A percentile compares a stretch with the other conserved stretches of the same genome.
These are phyloP conservation scores for Bipolaris victoriae DNA, from an alignment of 2,329 filamentous ascomycete species.

Conservation along the genomic window DNA sequence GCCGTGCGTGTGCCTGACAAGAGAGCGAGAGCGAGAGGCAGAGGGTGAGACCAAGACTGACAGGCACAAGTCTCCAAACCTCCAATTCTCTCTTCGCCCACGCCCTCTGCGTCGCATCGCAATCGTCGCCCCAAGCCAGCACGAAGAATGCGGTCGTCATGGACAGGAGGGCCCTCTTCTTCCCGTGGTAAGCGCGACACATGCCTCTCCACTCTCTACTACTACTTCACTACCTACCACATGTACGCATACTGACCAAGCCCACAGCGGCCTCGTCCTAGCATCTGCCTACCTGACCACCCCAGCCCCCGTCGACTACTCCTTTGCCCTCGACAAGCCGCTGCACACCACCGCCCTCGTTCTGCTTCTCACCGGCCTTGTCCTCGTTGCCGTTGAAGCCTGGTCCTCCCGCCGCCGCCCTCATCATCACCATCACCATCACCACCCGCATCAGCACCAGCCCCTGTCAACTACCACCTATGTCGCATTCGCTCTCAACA, in stretches of 20 bases:
- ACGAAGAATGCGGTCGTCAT: conserved; percentile 43
- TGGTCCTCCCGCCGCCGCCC: conserved; percentile 16
- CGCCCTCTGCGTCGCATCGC: conserved; percentile 30
- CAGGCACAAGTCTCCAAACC: conserved; percentile 3
- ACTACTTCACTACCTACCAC: not conserved
- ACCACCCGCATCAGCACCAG: conserved; percentile 10
- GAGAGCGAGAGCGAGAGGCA: not conserved
- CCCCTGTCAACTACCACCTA: conserved; percentile 29
- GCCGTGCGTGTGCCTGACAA: conserved; percentile 14
- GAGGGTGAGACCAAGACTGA: conserved; percentile 13
- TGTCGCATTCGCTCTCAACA: conserved; percentile 39
- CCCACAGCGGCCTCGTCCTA: conserved; percentile 43
- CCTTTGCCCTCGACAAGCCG: conserved; percentile 47
- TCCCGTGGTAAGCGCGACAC: conserved; percentile 37
- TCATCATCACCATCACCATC: not conserved
- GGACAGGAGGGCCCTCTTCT: conserved; percentile 46
- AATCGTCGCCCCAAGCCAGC: conserved; percentile 26
- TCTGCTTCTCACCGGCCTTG: conserved; percentile 42
- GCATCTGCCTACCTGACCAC: conserved; percentile 43
- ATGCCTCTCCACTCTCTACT: not conserved
- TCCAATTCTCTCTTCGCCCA: conserved; percentile 14
- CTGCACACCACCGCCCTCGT: conserved; percentile 43
- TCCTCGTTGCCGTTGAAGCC: conserved; percentile 37
- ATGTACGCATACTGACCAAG: conserved; percentile 22
- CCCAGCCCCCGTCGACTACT: conserved; percentile 37